These are phyloP conservation scores for Aspergillus sp. DNA, from an alignment of 2,329 filamentous ascomycete genomes.

Conservation along the genomic window DNA sequence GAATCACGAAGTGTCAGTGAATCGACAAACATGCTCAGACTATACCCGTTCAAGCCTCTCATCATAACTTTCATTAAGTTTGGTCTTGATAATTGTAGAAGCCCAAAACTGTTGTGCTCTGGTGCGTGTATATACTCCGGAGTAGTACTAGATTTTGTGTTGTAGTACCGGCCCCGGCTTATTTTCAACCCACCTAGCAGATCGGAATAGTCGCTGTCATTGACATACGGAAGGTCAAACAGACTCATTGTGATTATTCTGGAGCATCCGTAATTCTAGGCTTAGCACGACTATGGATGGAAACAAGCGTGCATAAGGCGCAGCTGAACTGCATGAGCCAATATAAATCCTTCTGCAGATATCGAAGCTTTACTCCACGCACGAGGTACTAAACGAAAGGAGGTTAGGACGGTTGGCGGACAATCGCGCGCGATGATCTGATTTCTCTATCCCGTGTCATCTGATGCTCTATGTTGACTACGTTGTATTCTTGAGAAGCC, in stretches of 20 bases:
- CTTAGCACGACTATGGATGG: neutral
- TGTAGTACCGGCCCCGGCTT: neutral
- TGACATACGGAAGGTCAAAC: neutral
- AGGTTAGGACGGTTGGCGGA: neutral
- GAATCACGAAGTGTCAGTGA: neutral
- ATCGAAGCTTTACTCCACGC: slow-evolving; percentile 9
- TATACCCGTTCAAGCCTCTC: no score
- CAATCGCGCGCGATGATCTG: neutral
- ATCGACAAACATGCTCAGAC: neutral
- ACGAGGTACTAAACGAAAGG: slow-evolving; percentile 7
- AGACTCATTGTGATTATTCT: neutral
- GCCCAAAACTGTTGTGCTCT: no score
- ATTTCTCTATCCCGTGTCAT: neutral
- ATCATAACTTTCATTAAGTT: no score
- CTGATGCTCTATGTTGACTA: neutral
- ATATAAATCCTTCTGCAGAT: slow-evolving; percentile 10
- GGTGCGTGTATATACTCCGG: neutral
- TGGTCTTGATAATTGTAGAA: no score
- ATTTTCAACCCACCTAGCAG: neutral
- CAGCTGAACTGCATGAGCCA: neutral
- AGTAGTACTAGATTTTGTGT: neutral
- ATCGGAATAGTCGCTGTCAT: neutral
- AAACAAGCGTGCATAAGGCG: neutral
- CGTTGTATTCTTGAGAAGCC: no score
- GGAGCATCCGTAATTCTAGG: neutral